Base-by-base conservation (phyloP, 805 yeast species). In the Candida caryicola region DNA sequence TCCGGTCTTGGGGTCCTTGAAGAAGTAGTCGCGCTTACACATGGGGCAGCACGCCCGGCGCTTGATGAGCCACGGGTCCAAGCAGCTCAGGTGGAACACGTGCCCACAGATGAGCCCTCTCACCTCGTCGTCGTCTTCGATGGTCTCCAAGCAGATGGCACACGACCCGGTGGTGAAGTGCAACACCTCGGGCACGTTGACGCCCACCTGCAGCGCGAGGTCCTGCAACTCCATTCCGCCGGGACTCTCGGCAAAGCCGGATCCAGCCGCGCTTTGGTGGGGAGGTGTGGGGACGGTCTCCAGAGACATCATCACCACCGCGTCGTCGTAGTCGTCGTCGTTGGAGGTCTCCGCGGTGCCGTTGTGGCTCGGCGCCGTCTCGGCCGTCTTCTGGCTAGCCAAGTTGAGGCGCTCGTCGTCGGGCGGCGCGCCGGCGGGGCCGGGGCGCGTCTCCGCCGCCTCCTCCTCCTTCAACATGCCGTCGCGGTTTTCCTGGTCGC, bases 41-140 rank as follows among this genome's bases (percentile, higher is more conserved):
- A 82, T 78, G 6, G 95, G 95, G 55, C 95, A 86, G 50, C 86
- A 81, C 1, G 89, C 90, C 33, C 83, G 73, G 47, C 91, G 67
- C 45, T 76, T 75, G 2, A 78, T 80, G 33, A 86, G 64, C 95
- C 95, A 86, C 2, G 90, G 90, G 46, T 82, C 88, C 37, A 87
- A 72, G 60, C 95, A 86, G 13, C 74, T 81, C 16, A 81, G 70
- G 53, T 86, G 95, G 71, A 81, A 86, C 2, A 82, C 88, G 59
- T 86, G 95, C 3, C 89, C 88, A 62, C 95, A 86, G 8, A 84
- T 66, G 31, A 87, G 68, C 0, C 87, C 87, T 34, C 95, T 74
- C 2, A 86, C 87, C 1, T 59, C 54, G 36, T 83, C 87, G 10
- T 73, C 79, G 34, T 74, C 74, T 45, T 77, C 83, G 38, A 82